Evolutionary conservation across 2,329 filamentous ascomycete genomes (phyloP), one percentile per base, ranked within the genome.

Genomic region (Nakataea oryzae): DNA sequence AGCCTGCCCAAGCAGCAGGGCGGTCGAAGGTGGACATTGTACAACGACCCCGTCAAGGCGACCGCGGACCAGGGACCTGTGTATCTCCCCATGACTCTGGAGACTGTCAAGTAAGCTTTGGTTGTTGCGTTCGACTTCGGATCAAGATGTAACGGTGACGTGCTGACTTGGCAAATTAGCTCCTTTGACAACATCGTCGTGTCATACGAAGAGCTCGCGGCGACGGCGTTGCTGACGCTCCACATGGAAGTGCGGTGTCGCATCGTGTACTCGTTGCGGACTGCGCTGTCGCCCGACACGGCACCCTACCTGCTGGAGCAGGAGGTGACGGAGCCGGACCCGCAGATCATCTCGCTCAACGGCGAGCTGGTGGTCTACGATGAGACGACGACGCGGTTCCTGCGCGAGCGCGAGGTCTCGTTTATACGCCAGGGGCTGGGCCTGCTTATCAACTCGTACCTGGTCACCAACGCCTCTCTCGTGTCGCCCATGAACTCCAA

Each of bases 181-280:
- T 86, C 87, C 24, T 97, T 99, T 72, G 95, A 99, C 73, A 86
- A 82, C 64, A 95, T 96, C 24, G 81, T 97, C 12, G 82, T 86
- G 27, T 93, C 90, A 2, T 95, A 93, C 73, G 88, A 90, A 64
- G 84, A 91, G 65, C 86, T 99, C 50, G 90, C 90, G 29, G 82
- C 83, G 24, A 91, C 86, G 3, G 86, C 93, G 55, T 83, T 97
- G 3, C 80, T 96, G 29, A 96, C 91, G 0, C 78, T 99, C 3
- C 93, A 97, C 71, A 85, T 96, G 73, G 92, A 97, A 73, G 85
- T 96, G 59, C 88, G 95, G 58, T 91, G 89, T 70, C 91, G 91
- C 60, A 87, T 96, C 66, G 84, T 96, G 50, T 86, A 93, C 71
- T 91, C 93, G 65, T 81, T 99, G 54, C 75, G 79, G 73, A 82